Conservation (phyloP, 163 green algal species). For the Scenedesmus sp. region DNA sequence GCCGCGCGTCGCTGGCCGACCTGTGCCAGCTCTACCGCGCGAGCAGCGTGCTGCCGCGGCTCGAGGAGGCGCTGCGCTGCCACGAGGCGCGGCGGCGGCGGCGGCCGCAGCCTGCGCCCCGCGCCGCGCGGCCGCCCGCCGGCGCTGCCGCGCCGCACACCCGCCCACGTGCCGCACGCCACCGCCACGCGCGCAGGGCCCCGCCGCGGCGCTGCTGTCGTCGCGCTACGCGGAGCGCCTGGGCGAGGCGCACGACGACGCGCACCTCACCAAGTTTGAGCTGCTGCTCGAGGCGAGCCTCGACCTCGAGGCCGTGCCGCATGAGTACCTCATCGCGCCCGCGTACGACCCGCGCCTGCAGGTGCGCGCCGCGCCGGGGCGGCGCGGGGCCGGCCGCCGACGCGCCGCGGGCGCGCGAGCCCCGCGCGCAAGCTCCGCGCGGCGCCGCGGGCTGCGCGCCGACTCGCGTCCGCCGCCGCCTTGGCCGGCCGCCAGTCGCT, state of each 20-base stretch:
- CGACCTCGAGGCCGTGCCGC: slow-evolving; percentile 90
- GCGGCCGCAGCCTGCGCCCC: no score
- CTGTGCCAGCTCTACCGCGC: slow-evolving; percentile 93
- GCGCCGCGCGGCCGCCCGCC: no score
- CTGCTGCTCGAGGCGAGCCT: slow-evolving; percentile 94
- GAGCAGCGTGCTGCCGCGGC: slow-evolving; percentile 74
- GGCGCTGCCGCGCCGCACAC: no score
- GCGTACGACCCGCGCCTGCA: slow-evolving; percentile 72
- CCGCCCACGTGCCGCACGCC: no score
- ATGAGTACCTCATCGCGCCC: slow-evolving; percentile 94
- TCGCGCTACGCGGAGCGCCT: slow-evolving; percentile 75
- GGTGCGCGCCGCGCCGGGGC: slow-evolving; percentile 28
- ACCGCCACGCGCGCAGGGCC: slow-evolving; percentile 21
- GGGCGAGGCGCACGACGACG: slow-evolving; percentile 66
- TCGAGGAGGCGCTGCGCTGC: slow-evolving; percentile 68
- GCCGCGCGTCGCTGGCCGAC: slow-evolving; percentile 77
- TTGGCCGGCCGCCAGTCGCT: slow-evolving; percentile 36
- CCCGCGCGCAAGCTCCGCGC: no score
- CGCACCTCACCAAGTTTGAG: slow-evolving; percentile 96
- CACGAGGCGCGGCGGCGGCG: slow-evolving; percentile 64
- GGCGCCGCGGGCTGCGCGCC: no score
- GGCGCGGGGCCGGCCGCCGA: no score
- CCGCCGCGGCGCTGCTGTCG: slow-evolving; percentile 58
- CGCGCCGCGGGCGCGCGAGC: no score
- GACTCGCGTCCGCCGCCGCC: no score